Base-by-base conservation (phyloP, 768 basidiomycete species). In the Scleroderma citrinum region DNA sequence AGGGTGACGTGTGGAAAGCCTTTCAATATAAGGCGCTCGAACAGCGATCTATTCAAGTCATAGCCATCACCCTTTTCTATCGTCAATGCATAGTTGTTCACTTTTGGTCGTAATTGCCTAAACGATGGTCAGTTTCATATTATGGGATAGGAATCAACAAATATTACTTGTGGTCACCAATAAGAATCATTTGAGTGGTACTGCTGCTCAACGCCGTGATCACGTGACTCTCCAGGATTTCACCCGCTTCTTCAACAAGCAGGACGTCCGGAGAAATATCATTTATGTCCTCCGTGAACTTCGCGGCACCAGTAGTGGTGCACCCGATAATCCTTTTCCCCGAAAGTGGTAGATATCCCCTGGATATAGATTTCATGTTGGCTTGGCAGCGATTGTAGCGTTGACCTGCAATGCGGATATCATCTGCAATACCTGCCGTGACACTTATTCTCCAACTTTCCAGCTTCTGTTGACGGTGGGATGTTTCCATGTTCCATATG, bases 31-130 rank as follows among this genome's bases (percentile, higher is more conserved):
- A 86, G 73, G 5, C 85, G 79, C 52, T 87, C 85, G 54, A 87
- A 87, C 0, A 87, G 66, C 0, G 82, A 84, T 44, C 71, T 66
- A 48, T 87, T 87, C 20, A 87, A 70, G 51, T 86, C 80, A 54
- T 70, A 86, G 3, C 83, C 83, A 2, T 81, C 76, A 1, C 73
- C 79, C 51, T 83, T 85, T 60, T 87, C 85, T 4, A 85, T 76
- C 0, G 83, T 85, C 20, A 87, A 64, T 0, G 58, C 41, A 48
- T 85, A 87, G 49, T 80, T 75, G 51, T 81, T 84, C 50, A 85
- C 80, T 62, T 85, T 87, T 0, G 85, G 85, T 2, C 85, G 81
- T 10, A 87, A 69, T 63, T 87, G 85, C 62, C 84, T 86, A 34
- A 20, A 31, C 13, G 17, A 47, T 24, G 23, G 34, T 26, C 2